A percentile compares a stretch with the other conserved stretches of the same genome.
phyloP scores from a whole-genome alignment of 345 rosid species.

The Brassica incana region DNA sequence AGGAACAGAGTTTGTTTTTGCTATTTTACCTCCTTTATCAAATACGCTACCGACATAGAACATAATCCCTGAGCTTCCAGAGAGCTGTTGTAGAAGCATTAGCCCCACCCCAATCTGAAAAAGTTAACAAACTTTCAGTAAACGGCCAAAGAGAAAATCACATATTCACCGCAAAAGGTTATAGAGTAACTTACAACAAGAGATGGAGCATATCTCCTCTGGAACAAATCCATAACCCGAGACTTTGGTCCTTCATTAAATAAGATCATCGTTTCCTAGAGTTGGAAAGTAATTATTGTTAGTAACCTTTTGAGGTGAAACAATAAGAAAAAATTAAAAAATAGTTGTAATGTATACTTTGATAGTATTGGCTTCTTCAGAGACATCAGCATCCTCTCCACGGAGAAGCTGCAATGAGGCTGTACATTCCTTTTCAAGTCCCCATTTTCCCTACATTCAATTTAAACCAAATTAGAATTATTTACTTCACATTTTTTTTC shows the following conservation, averaged over 20 bases:
- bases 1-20: constrained; percentile 11
- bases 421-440: constrained; percentile 51
- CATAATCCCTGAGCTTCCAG: constrained; percentile 42
- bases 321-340: not conserved
- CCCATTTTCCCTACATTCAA: constrained; percentile 45
- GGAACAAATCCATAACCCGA: constrained; percentile 44
- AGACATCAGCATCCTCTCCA: constrained; percentile 54
- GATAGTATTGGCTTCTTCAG: constrained; percentile 57
- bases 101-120: constrained; percentile 54
- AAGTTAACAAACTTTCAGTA: constrained; percentile 39
- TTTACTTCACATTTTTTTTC: not conserved
- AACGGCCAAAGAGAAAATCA: not conserved
- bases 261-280: constrained; percentile 42
- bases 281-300: not conserved
- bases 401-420: constrained; percentile 51
- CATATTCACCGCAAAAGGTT: not conserved
- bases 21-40: constrained; percentile 49
- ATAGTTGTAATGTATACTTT: constrained; percentile 34
- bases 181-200: constrained; percentile 40
- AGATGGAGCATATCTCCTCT: constrained; percentile 48
- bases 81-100: constrained; percentile 50
- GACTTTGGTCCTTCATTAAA: constrained; percentile 36
- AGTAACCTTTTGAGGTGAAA: not conserved
- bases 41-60: constrained; percentile 43
- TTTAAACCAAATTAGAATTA: not conserved